phyloP scores from a whole-genome alignment of 1,284 basidiomycete genomes.

The Cutaneotrichosporon sp. region DNA sequence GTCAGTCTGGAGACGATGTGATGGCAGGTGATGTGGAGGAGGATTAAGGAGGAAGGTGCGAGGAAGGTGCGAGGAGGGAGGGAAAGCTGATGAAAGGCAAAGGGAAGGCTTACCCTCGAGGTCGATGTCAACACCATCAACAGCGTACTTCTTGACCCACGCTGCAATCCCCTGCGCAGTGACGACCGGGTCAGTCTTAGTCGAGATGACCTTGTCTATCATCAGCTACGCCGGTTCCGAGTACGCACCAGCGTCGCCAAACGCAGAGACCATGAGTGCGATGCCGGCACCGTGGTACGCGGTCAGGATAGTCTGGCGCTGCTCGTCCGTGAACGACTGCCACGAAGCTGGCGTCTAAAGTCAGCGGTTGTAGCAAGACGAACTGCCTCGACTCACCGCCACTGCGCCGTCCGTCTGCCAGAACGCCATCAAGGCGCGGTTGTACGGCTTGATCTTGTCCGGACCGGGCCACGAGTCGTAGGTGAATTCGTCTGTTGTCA shows the following conservation, averaged over 20 bases:
- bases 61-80: background rate
- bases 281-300: slow-evolving; percentile 55
- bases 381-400: slow-evolving; percentile 27
- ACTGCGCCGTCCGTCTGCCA: slow-evolving; percentile 53
- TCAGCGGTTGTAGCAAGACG: background rate
- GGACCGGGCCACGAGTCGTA: slow-evolving; percentile 31
- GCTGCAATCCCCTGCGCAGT: slow-evolving; percentile 47
- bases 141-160: slow-evolving; percentile 52
- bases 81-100: background rate
- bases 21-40: too few relatives aligned
- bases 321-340: slow-evolving; percentile 34
- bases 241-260: slow-evolving; percentile 48
- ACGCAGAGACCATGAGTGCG: slow-evolving; percentile 55
- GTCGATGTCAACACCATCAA: slow-evolving; percentile 59
- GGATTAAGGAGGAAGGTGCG: too few relatives aligned
- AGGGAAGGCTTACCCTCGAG: slow-evolving; percentile 41
- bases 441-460: slow-evolving; percentile 35
- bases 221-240: background rate
- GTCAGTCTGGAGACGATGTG: slow-evolving; percentile 11
- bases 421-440: slow-evolving; percentile 56
- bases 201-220: slow-evolving; percentile 44
- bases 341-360: slow-evolving; percentile 30
- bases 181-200: slow-evolving; percentile 47
- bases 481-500: slow-evolving; percentile 35
- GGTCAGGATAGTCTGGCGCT: slow-evolving; percentile 42